phyloP scores from a whole-genome alignment of 106 monocot genomes.

The Vanilla planifolia region DNA sequence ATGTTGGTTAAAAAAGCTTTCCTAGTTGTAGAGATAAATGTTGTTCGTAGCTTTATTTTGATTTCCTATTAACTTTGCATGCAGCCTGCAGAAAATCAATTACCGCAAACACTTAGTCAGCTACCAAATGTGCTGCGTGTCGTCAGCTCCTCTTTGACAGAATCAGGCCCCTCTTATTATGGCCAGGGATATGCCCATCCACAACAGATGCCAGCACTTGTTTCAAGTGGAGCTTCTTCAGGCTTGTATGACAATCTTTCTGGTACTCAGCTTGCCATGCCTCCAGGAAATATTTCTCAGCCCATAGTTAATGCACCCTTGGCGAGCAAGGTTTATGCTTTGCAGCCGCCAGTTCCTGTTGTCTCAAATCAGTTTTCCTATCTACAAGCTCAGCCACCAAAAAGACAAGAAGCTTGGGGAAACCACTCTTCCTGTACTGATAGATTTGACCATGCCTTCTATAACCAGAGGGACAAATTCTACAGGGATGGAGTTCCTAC shows the following conservation, averaged over 20 bases:
- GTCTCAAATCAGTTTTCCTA: conserved; percentile 82
- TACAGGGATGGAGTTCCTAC: conserved; percentile 28
- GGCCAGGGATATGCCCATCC: conserved; percentile 35
- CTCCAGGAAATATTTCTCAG: conserved; percentile 25
- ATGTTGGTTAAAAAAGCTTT: conserved; percentile 11
- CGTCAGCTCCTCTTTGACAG: conserved; percentile 11
- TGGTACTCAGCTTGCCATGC: conserved; percentile 20
- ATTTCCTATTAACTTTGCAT: conserved; percentile 4
- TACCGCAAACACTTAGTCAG: conserved; percentile 13
- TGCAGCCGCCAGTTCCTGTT: conserved; percentile 57
- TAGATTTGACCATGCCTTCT: conserved; percentile 29
- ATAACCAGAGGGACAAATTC: conserved; percentile 18
- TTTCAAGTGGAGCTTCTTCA: conserved; percentile 29
- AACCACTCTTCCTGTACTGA: conserved; percentile 29
- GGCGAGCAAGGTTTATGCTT: conserved; percentile 38
- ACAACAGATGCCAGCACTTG: conserved; percentile 33
- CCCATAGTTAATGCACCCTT: conserved; percentile 14
- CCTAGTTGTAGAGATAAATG: background rate
- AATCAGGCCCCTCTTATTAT: conserved; percentile 29
- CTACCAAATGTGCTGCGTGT: conserved; percentile 18
- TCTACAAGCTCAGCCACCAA: conserved; percentile 46
- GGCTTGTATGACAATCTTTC: conserved; percentile 18
- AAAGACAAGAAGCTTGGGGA: conserved; percentile 32
- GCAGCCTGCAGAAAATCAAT: conserved; percentile 44
- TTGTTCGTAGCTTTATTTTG: background rate